A percentile compares a stretch with the other conserved stretches of the same genome.
These are phyloP conservation scores for Ceraceosorus guamensis DNA, from an alignment of 1,284 basidiomycete species.

Conservation along the genomic window DNA sequence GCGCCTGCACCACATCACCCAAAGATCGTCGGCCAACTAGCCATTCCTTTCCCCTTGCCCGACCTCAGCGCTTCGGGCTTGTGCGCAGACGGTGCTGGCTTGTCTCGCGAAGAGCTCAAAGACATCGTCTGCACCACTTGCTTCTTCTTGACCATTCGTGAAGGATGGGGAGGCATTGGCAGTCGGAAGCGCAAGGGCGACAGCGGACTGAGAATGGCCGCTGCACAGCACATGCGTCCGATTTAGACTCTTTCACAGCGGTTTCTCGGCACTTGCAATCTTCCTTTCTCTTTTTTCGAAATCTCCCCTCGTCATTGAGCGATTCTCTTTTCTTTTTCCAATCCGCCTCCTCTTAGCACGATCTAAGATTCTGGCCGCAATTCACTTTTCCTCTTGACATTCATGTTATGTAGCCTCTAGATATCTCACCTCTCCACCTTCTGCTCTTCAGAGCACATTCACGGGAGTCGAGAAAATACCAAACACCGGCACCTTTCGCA, in stretches of 20 bases:
- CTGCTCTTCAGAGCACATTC: neutral
- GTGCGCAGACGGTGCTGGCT: slow-evolving; percentile 32
- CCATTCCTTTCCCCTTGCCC: slow-evolving; percentile 71
- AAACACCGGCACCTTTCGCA: no score
- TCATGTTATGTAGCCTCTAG: neutral
- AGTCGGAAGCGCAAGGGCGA: slow-evolving; percentile 54
- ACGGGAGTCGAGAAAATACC: no score
- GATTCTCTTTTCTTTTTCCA: neutral
- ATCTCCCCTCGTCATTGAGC: no score
- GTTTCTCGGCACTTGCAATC: no score
- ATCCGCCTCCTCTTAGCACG: slow-evolving; percentile 1
- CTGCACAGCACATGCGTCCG: neutral
- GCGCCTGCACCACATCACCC: slow-evolving; percentile 91
- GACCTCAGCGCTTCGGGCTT: slow-evolving; percentile 34
- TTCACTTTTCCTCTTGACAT: neutral
- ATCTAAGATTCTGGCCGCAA: no score
- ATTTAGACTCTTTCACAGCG: no score
- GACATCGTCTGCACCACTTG: slow-evolving; percentile 81
- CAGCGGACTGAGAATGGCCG: neutral
- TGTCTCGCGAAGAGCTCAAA: slow-evolving; percentile 83
- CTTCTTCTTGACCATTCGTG: slow-evolving; percentile 84
- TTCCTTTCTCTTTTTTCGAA: no score
- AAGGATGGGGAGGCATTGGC: slow-evolving; percentile 82
- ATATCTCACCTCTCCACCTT: neutral
- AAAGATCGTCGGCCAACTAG: slow-evolving; percentile 81